These are phyloP conservation scores for Trichothecium roseum DNA, from an alignment of 2,329 filamentous ascomycete species.

Conservation along the genomic window DNA sequence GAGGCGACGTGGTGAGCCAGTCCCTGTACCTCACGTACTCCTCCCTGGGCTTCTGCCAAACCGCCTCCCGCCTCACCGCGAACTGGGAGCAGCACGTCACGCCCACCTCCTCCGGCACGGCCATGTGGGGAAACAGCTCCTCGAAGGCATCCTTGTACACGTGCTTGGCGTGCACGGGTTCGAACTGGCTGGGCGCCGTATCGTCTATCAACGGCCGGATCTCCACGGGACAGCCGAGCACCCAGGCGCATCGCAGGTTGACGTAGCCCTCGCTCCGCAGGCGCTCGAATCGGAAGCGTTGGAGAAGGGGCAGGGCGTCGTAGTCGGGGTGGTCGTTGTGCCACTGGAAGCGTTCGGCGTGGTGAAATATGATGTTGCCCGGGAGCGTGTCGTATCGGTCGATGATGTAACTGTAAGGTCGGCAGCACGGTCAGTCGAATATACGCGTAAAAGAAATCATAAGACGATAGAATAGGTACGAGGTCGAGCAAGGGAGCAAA, in stretches of 20 bases:
- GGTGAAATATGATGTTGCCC: constrained; percentile 33
- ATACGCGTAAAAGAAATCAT: no score
- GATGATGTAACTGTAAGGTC: constrained; percentile 29
- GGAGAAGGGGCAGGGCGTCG: constrained; percentile 41
- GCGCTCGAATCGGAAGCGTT: constrained; percentile 34
- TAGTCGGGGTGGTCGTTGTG: constrained; percentile 44
- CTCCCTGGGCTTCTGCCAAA: constrained; percentile 33
- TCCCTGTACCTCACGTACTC: constrained; percentile 47
- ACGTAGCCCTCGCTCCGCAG: constrained; percentile 46
- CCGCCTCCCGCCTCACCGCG: constrained; percentile 43
- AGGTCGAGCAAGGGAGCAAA: no score
- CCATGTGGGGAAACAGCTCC: constrained; percentile 27
- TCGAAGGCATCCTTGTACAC: constrained; percentile 31
- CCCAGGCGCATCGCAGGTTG: constrained; percentile 50
- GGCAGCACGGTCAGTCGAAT: no score
- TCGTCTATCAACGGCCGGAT: constrained; percentile 29
- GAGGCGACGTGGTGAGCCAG: constrained; percentile 47
- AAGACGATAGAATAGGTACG: no score
- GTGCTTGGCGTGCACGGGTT: constrained; percentile 26
- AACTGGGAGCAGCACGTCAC: constrained; percentile 58
- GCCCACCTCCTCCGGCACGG: constrained; percentile 38
- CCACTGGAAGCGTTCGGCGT: constrained; percentile 38
- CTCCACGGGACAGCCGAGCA: constrained; percentile 42
- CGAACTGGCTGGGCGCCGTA: constrained; percentile 20
- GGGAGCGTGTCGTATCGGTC: constrained; percentile 37